Base-by-base conservation (phyloP, 257 asterid genomes). In the Nicotiana knightiana region DNA sequence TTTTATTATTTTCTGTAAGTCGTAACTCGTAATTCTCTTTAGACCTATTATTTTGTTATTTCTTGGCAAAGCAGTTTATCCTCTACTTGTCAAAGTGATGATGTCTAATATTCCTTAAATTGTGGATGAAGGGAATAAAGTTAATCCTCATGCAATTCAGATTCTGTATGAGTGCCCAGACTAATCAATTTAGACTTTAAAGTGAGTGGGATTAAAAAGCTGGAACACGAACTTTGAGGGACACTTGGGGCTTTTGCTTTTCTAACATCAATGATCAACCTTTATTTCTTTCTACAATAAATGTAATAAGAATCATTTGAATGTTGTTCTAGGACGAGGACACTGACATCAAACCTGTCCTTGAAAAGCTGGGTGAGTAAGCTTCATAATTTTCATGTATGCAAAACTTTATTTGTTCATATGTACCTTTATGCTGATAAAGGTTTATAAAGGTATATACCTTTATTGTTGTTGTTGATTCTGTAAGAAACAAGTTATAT, bases 281-380 rank as follows among this genome's bases (percentile, higher is more conserved):
- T 32, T 71, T 21, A 46, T 66, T 59, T 55, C 21, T 46, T 64
- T 43, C 79, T 39, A 76, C 46, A 37, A 73, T 78, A 58, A 57
- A 46, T 65, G 83, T 84, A 91, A 89, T 53, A 89, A 87, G 55
- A 83, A 82, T 70, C 83, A 80, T 76, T 79, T 86, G 62, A 71
- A 76, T 93, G 89, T 70, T 89, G 87, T 75, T 90, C 81, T 84
- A 95, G 99, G 97, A 90, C 62, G 91, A 55, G 75, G 79, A 82
- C 63, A 85, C 87, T 67, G 90, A 93, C 86, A 83, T 91, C 90
- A 92, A 85, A 46, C 91, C 91, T 66, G 85, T 93, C 81, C 95
- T 93, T 84, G 91, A 90, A 85, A 89, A 80, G 87, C 85, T 93
- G 87, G 99, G 99, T 95, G 86, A 91, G 97, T 90, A 57, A 57